Conservation (phyloP, 306 rosid species). For the Psophocarpus tetragonolobus region DNA sequence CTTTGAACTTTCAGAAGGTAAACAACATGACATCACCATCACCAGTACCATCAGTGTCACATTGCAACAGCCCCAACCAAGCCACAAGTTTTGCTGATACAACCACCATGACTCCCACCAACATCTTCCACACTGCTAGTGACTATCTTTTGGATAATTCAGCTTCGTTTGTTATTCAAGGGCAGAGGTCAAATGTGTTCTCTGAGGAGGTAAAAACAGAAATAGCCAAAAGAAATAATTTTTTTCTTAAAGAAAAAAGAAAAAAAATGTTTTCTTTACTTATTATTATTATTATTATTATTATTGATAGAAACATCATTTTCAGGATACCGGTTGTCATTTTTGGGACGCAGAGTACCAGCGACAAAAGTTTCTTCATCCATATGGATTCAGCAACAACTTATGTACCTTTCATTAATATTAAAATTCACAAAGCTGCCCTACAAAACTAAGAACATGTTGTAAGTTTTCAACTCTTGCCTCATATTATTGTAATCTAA, state of each 20-base stretch:
- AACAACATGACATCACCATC: conserved; percentile 41
- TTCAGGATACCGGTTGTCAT: conserved; percentile 61
- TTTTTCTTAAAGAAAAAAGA: neutral
- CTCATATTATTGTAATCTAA: neutral
- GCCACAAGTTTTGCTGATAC: conserved; percentile 46
- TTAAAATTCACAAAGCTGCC: conserved; percentile 26
- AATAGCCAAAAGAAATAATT: neutral
- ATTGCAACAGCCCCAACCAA: conserved; percentile 53
- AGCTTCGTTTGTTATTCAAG: conserved; percentile 54
- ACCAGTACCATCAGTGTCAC: conserved; percentile 43
- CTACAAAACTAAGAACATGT: conserved; percentile 43
- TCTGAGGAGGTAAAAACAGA: conserved; percentile 54
- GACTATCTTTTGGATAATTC: conserved; percentile 48
- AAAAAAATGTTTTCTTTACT: neutral
- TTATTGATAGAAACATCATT: conserved; percentile 36
- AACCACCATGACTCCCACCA: conserved; percentile 22
- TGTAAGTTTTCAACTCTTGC: conserved; percentile 62
- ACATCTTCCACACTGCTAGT: conserved; percentile 37
- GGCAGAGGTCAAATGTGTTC: conserved; percentile 48
- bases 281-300: neutral
- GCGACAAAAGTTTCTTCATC: conserved; percentile 68
- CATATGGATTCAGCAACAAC: conserved; percentile 64
- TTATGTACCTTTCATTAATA: conserved; percentile 63
- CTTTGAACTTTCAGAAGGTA: conserved; percentile 44
- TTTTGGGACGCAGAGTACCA: conserved; percentile 81